Percentiles rank a stretch among this genome's conserved stretches.
Evolutionary conservation across 768 basidiomycete genomes (phyloP).

Genomic region (Kwoniella sp.): DNA sequence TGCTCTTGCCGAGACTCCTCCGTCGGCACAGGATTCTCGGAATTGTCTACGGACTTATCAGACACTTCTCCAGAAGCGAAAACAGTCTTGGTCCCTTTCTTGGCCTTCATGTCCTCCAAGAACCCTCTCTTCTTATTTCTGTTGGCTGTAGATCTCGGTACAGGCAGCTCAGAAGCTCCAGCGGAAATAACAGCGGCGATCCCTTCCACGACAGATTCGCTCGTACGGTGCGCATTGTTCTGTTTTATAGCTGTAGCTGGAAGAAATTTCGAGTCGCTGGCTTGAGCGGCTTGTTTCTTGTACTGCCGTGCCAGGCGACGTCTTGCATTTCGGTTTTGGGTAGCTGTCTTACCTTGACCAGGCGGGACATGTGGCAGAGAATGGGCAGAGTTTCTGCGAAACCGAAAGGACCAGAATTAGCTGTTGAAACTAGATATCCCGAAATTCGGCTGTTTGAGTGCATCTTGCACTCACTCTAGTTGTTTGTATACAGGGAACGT

Average conservation of each 20-base stretch:
- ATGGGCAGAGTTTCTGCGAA: no score
- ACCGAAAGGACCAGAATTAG: no score
- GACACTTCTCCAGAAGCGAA: no score
- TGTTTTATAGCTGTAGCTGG: neutral
- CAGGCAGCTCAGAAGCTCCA: constrained; percentile 13
- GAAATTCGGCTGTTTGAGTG: neutral
- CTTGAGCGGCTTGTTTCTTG: constrained; percentile 16
- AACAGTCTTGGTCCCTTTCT: constrained; percentile 28
- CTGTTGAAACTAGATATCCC: neutral
- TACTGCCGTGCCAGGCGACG: constrained; percentile 27
- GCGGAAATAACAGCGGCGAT: constrained; percentile 4
- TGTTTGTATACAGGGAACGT: constrained; percentile 19
- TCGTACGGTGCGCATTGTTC: neutral
- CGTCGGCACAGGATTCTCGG: no score
- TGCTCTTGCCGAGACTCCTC: neutral
- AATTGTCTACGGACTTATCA: no score
- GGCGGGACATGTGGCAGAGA: constrained; percentile 22
- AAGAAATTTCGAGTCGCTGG: neutral
- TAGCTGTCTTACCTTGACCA: constrained; percentile 41
- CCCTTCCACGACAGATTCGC: neutral
- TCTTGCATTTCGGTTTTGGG: constrained; percentile 38
- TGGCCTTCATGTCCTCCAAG: constrained; percentile 38
- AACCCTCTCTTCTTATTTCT: constrained; percentile 48
- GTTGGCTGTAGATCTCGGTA: constrained; percentile 35
- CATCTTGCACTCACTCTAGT: neutral